These are phyloP conservation scores for Stramenopiles sp. DNA, from an alignment of 352 stramenopile genomes.

Conservation along the genomic window DNA sequence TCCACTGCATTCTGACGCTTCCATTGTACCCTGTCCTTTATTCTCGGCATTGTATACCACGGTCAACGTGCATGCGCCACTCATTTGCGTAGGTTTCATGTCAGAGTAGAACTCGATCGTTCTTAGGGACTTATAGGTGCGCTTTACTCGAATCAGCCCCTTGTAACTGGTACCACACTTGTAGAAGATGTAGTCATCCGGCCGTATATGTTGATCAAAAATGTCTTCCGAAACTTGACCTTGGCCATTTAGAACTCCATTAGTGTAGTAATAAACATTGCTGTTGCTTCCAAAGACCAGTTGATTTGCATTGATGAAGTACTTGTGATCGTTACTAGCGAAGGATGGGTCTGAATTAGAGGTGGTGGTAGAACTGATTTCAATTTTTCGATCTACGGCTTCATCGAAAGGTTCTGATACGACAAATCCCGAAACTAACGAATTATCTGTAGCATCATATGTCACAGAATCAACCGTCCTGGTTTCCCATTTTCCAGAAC, in stretches of 20 bases:
- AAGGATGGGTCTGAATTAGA: too few species aligned
- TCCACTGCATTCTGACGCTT: constrained; percentile 53
- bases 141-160: neutral
- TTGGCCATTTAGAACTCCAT: too few species aligned
- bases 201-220: neutral
- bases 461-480: neutral
- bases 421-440: neutral
- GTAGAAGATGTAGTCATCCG: neutral
- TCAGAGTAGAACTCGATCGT: neutral
- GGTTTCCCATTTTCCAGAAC: neutral
- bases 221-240: neutral
- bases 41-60: neutral
- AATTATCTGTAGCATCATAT: neutral
- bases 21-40: neutral
- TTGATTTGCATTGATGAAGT: too few species aligned
- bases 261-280: too few species aligned
- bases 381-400: neutral
- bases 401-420: neutral
- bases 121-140: neutral
- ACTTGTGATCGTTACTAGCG: too few species aligned
- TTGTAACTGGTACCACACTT: neutral
- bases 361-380: neutral
- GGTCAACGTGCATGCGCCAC: neutral
- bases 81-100: neutral
- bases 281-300: too few species aligned